Conservation (phyloP, 192 early-diverging fungal species). For the Backusella australiensis region DNA sequence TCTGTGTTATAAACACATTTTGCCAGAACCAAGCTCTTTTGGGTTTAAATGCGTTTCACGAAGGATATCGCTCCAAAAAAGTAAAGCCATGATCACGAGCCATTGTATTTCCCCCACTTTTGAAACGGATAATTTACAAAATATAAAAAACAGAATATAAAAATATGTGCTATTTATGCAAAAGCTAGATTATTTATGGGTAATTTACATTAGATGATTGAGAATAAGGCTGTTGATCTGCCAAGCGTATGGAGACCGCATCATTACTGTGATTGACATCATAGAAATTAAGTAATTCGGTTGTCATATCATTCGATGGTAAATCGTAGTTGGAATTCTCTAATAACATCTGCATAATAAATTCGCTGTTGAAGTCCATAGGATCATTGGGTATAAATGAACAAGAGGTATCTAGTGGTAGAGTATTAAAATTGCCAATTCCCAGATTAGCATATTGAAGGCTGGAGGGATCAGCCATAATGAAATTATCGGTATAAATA, state of each 20-base stretch:
- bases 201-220: background rate
- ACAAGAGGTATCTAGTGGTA: background rate
- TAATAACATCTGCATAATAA: background rate
- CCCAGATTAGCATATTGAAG: slow-evolving; percentile 4
- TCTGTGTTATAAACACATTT: background rate
- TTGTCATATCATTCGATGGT: background rate
- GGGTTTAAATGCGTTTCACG: background rate
- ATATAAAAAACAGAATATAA: background rate
- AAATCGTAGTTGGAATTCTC: background rate
- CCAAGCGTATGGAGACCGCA: background rate
- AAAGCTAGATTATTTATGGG: background rate
- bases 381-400: background rate
- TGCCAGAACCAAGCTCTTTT: background rate
- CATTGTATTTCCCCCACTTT: background rate
- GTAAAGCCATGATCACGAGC: background rate
- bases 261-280: background rate
- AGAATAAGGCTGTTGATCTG: background rate
- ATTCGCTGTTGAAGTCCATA: background rate
- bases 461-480: background rate
- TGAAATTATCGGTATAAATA: background rate
- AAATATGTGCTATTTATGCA: background rate
- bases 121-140: background rate
- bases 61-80: background rate
- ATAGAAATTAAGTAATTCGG: background rate
- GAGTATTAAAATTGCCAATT: background rate